Percentiles rank a stretch among this genome's conserved stretches.
Evolutionary conservation across 441 rosid genomes (phyloP).

Genomic region (Pelargonium myrrhifolium): DNA sequence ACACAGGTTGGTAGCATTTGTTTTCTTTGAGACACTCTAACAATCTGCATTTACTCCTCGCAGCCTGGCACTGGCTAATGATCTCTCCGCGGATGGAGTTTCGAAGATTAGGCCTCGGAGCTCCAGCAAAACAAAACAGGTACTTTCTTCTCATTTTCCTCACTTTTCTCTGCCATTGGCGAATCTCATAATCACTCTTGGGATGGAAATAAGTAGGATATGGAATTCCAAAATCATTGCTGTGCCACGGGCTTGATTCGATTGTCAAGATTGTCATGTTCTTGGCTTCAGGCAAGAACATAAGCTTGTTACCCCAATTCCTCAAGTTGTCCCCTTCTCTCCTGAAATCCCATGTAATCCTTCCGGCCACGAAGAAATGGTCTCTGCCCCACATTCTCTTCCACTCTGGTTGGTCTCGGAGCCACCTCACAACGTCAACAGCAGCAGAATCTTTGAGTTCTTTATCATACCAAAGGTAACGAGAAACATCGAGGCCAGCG

Average conservation of each 20-base stretch:
- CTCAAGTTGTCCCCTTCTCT: conserved; percentile 9
- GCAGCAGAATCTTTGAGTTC: conserved; percentile 3
- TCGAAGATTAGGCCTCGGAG: background rate
- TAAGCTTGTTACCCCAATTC: conserved; percentile 17
- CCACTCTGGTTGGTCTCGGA: conserved; percentile 13
- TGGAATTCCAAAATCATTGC: background rate
- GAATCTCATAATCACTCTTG: background rate
- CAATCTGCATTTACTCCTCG: conserved; percentile 50
- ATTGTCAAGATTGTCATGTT: background rate
- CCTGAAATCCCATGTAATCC: conserved; percentile 24
- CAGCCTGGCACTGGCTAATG: conserved; percentile 52
- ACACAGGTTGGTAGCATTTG: conserved; percentile 43
- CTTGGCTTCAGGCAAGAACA: conserved; percentile 2
- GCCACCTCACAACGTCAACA: background rate
- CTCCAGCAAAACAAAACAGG: background rate
- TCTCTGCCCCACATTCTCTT: background rate
- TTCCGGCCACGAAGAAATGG: conserved; percentile 11
- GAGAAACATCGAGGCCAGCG: conserved; percentile 13
- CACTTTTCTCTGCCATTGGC: background rate
- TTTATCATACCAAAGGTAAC: conserved; percentile 7
- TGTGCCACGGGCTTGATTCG: background rate
- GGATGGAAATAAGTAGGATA: conserved; percentile 4
- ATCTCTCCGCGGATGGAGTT: conserved; percentile 39
- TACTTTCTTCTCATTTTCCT: background rate
- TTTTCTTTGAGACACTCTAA: conserved; percentile 34